These are phyloP conservation scores for Ophiostoma pallidulum DNA, from an alignment of 2,329 filamentous ascomycete species.

Conservation along the genomic window DNA sequence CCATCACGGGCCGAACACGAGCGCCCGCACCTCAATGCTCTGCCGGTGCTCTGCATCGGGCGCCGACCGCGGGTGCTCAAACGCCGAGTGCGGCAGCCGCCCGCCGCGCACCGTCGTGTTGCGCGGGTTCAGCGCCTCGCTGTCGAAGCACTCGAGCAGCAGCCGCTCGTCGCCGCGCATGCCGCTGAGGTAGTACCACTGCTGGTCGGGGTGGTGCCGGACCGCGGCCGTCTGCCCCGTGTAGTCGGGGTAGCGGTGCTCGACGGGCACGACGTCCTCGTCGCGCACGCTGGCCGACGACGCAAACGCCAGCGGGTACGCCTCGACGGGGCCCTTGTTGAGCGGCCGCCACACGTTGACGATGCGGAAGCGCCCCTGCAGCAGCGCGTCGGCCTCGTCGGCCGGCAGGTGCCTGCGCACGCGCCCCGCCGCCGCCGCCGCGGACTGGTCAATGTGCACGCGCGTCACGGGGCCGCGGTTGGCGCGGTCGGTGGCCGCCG, in stretches of 20 bases:
- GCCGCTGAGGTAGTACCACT: slow-evolving; percentile 73
- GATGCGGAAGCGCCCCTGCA: slow-evolving; percentile 65
- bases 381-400: slow-evolving; percentile 56
- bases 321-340: slow-evolving; percentile 49
- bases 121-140: slow-evolving; percentile 41
- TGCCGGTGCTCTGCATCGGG: slow-evolving; percentile 62
- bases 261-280: slow-evolving; percentile 58
- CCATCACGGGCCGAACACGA: slow-evolving; percentile 62
- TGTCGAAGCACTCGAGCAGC: slow-evolving; percentile 72
- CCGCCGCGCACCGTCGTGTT: slow-evolving; percentile 40
- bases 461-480: slow-evolving; percentile 56
- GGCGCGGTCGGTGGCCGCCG: slow-evolving; percentile 29
- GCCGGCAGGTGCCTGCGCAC: slow-evolving; percentile 55
- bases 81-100: slow-evolving; percentile 64
- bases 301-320: slow-evolving; percentile 59
- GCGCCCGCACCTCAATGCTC: slow-evolving; percentile 80
- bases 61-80: slow-evolving; percentile 63
- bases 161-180: slow-evolving; percentile 66
- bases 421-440: slow-evolving; percentile 52
- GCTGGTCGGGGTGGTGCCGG: slow-evolving; percentile 47
- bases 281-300: slow-evolving; percentile 53
- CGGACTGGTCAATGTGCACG: slow-evolving; percentile 81
- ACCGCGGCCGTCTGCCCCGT: slow-evolving; percentile 68
- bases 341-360: slow-evolving; percentile 78
- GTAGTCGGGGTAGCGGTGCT: slow-evolving; percentile 63